phyloP scores from a whole-genome alignment of 345 rosid species.

The Syzygium jambos region DNA sequence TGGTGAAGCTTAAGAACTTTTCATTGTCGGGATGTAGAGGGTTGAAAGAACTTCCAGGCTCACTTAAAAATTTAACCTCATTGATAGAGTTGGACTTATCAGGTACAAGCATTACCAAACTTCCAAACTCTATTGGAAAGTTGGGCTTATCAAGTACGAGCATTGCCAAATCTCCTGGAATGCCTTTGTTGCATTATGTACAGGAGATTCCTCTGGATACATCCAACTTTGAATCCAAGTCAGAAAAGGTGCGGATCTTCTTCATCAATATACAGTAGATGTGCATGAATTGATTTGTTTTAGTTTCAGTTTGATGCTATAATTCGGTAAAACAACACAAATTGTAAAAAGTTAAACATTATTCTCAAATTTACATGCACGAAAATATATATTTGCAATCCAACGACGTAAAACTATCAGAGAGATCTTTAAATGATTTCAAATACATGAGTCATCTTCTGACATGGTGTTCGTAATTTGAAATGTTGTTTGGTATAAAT shows the following conservation, averaged over 20 bases:
- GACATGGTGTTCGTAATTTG: too few species aligned
- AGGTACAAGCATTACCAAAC: fast-evolving
- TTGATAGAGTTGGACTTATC: background rate
- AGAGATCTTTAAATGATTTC: background rate
- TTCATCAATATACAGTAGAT: background rate
- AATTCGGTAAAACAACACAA: fast-evolving
- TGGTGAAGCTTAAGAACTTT: background rate
- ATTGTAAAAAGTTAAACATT: background rate
- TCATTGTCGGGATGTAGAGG: background rate
- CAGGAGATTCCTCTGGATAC: background rate
- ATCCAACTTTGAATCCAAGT: background rate
- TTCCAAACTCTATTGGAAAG: background rate
- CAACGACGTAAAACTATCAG: background rate
- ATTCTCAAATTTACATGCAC: background rate
- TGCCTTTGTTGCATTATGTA: background rate
- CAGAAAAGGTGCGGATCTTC: background rate
- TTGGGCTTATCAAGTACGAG: background rate
- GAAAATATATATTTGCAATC: background rate
- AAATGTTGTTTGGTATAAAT: background rate
- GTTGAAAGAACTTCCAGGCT: background rate
- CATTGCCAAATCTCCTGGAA: background rate
- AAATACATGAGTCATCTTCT: background rate
- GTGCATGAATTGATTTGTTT: background rate
- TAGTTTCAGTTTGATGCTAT: background rate
- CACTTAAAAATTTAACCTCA: background rate